Percentiles rank a stretch among this genome's conserved stretches.
Conservation (phyloP, 768 basidiomycete species). For the Boletales sp. region DNA sequence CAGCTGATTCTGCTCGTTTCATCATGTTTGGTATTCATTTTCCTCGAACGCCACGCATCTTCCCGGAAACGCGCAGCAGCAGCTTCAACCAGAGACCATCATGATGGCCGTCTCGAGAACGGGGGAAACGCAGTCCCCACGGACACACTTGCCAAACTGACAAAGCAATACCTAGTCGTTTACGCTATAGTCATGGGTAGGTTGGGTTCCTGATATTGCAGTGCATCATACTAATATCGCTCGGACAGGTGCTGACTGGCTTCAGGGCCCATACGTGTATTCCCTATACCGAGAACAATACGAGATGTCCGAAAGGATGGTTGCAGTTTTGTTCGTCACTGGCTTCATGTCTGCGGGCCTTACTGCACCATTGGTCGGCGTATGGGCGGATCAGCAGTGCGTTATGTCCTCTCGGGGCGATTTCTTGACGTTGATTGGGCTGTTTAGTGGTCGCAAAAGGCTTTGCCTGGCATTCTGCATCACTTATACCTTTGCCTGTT, state of each 20-base stretch:
- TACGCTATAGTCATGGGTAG: constrained; percentile 74
- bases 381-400: constrained; percentile 73
- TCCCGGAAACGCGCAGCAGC: constrained; percentile 20
- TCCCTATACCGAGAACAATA: constrained; percentile 72
- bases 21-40: constrained; percentile 33
- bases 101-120: constrained; percentile 29
- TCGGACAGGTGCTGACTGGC: constrained; percentile 65
- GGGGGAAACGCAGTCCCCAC: constrained; percentile 22
- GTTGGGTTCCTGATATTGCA: constrained; percentile 14
- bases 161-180: constrained; percentile 57
- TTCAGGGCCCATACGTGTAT: constrained; percentile 78
- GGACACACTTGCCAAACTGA: constrained; percentile 30
- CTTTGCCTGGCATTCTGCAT: constrained; percentile 72
- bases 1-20: constrained; percentile 35
- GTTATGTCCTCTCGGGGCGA: background rate
- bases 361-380: constrained; percentile 66
- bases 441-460: constrained; percentile 56
- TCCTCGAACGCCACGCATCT: constrained; percentile 33
- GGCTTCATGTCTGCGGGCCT: constrained; percentile 71
- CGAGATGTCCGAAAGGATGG: constrained; percentile 54
- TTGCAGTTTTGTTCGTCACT: constrained; percentile 73
- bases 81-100: constrained; percentile 21
- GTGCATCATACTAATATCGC: background rate
- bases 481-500: constrained; percentile 58
- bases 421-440: background rate